Evolutionary conservation across 176 grass and related monocot species (phyloP).

Genomic region (Guadua angustifolia): DNA sequence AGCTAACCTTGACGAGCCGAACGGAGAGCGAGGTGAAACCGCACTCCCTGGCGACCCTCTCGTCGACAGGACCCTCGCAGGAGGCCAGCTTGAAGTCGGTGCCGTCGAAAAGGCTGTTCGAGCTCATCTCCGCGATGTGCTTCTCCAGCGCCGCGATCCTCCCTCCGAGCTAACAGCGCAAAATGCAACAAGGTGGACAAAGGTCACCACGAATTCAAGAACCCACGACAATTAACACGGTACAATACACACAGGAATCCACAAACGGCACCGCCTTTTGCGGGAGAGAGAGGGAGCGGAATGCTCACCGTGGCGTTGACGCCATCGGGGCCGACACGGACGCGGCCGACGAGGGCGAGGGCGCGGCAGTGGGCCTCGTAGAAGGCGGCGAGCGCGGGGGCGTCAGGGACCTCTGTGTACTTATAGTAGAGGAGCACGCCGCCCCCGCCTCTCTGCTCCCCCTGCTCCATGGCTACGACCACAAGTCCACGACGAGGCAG

Average conservation of each 20-base stretch:
- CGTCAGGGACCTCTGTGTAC: conserved; percentile 70
- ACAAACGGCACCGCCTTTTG: not conserved
- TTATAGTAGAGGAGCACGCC: conserved; percentile 95
- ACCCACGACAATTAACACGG: not conserved
- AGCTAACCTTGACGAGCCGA: conserved; percentile 71
- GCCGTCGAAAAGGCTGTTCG: conserved; percentile 61
- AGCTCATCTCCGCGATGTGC: conserved; percentile 74
- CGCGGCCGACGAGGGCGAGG: conserved; percentile 80
- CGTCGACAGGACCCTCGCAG: conserved; percentile 67
- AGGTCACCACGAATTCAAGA: not conserved
- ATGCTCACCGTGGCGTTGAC: conserved; percentile 82
- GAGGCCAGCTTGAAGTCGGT: conserved; percentile 92
- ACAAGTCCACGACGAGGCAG: not conserved
- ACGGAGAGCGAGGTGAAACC: conserved; percentile 85
- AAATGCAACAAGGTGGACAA: not conserved
- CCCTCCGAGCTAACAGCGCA: conserved; percentile 69
- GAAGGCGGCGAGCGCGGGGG: conserved; percentile 60
- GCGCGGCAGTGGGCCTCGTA: conserved; percentile 64
- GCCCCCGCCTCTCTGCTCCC: not conserved
- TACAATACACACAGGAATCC: conserved; percentile 4
- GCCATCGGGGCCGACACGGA: conserved; percentile 77
- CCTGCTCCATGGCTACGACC: conserved; percentile 35
- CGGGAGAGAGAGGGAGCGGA: not conserved
- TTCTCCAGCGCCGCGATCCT: conserved; percentile 75
- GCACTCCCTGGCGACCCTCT: conserved; percentile 69